phyloP scores from a whole-genome alignment of 129 eudicot species.

The Pseudognaphalium luteoalbum region DNA sequence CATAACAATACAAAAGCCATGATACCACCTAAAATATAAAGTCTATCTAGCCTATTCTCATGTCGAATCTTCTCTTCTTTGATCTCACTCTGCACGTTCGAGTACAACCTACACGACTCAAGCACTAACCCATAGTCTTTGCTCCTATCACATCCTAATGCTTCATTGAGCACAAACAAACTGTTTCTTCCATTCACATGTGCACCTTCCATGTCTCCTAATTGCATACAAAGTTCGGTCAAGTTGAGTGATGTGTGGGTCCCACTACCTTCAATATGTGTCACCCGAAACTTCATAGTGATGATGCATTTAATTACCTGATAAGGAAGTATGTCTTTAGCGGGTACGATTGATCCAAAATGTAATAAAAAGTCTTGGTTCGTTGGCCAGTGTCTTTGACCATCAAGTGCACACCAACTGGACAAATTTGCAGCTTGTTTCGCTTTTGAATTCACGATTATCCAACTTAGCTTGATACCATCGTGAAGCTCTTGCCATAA shows the following conservation, averaged over 20 bases:
- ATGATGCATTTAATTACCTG: constrained; percentile 75
- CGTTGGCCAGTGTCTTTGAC: constrained; percentile 93
- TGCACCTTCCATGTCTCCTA: constrained; percentile 87
- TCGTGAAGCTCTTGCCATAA: constrained; percentile 80
- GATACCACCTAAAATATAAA: constrained; percentile 64
- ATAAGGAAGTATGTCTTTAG: constrained; percentile 72
- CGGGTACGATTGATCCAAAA: constrained; percentile 78
- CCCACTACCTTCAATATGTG: constrained; percentile 34
- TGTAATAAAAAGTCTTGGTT: constrained; percentile 76
- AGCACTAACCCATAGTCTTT: constrained; percentile 69
- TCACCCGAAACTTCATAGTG: constrained; percentile 57
- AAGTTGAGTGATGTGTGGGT: constrained; percentile 44
- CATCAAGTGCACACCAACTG: constrained; percentile 77
- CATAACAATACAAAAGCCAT: constrained; percentile 51
- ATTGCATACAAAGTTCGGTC: constrained; percentile 75
- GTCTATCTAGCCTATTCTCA: constrained; percentile 70
- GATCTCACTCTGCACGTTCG: constrained; percentile 58
- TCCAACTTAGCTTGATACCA: constrained; percentile 81
- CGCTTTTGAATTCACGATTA: constrained; percentile 65
- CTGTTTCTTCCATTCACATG: constrained; percentile 88
- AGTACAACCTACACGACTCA: constrained; percentile 60
- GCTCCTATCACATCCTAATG: constrained; percentile 68
- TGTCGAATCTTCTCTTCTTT: constrained; percentile 78
- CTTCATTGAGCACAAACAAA: constrained; percentile 71
- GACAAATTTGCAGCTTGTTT: constrained; percentile 91